phyloP scores from a whole-genome alignment of 2,329 filamentous ascomycete genomes.

The Pseudopithomyces maydicus region DNA sequence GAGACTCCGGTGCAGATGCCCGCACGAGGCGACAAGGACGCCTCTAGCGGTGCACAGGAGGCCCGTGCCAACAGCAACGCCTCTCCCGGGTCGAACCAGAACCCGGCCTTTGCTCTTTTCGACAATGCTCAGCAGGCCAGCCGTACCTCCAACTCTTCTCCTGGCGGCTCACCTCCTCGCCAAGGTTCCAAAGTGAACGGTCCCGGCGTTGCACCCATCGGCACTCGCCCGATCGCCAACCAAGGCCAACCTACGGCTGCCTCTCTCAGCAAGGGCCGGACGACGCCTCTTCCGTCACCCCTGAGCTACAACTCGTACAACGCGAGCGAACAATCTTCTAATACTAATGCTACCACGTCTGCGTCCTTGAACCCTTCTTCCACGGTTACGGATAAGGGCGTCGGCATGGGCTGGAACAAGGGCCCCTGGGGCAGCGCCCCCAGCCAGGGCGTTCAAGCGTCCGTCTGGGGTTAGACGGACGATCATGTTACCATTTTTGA shows the following conservation, averaged over 20 bases:
- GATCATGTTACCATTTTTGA: conserved; percentile 33
- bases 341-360: conserved; percentile 54
- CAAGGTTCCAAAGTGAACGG: conserved; percentile 64
- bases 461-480: conserved; percentile 82
- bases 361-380: conserved; percentile 63
- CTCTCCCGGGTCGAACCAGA: conserved; percentile 75
- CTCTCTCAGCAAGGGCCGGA: conserved; percentile 77
- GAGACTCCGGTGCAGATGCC: conserved; percentile 61
- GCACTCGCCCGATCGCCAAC: conserved; percentile 76
- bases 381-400: conserved; percentile 50
- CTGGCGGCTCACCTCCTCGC: conserved; percentile 78
- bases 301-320: conserved; percentile 69
- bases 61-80: conserved; percentile 83
- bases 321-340: conserved; percentile 58
- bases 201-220: conserved; percentile 84
- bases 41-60: conserved; percentile 56
- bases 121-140: conserved; percentile 66
- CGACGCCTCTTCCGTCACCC: conserved; percentile 89
- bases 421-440: conserved; percentile 80
- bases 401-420: conserved; percentile 69
- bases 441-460: conserved; percentile 80
- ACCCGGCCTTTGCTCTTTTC: conserved; percentile 53
- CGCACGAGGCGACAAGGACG: conserved; percentile 50
- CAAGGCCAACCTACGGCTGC: conserved; percentile 63
- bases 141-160: conserved; percentile 85